These are phyloP conservation scores for Cytospora schulzeri DNA, from an alignment of 2,329 filamentous ascomycete species.

Conservation along the genomic window DNA sequence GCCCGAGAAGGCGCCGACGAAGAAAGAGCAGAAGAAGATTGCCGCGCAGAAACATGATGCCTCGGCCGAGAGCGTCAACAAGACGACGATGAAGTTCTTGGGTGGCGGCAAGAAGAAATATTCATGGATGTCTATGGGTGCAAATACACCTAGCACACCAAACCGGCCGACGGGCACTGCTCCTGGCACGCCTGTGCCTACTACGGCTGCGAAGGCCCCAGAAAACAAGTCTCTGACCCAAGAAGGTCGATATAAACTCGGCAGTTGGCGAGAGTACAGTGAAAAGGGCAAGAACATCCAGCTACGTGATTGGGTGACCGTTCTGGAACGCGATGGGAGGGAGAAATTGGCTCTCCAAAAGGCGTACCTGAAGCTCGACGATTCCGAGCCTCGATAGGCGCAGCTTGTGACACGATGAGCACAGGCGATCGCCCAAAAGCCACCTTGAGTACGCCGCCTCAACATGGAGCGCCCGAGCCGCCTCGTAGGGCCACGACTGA, in stretches of 20 bases:
- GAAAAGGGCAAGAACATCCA: conserved; percentile 79
- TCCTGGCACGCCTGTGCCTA: conserved; percentile 12
- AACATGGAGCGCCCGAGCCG: background rate
- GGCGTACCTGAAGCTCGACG: conserved; percentile 57
- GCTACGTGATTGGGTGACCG: conserved; percentile 77
- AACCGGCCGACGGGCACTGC: conserved; percentile 37
- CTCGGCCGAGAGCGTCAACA: conserved; percentile 79
- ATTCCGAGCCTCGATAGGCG: conserved; percentile 46
- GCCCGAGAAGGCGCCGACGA: conserved; percentile 70
- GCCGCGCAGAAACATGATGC: conserved; percentile 77
- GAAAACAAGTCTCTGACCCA: conserved; percentile 52
- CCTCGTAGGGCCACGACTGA: background rate
- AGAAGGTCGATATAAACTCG: conserved; percentile 64
- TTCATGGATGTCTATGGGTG: conserved; percentile 70
- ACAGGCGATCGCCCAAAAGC: background rate
- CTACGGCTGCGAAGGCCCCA: conserved; percentile 32
- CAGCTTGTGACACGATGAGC: background rate
- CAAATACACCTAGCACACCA: conserved; percentile 48
- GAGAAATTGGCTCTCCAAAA: conserved; percentile 65
- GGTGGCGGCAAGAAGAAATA: conserved; percentile 67
- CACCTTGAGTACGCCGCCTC: background rate
- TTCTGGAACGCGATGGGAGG: conserved; percentile 76
- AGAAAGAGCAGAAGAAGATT: conserved; percentile 82
- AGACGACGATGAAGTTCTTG: conserved; percentile 71
- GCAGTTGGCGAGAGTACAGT: conserved; percentile 77